Evolutionary conservation across 1,284 basidiomycete species (phyloP).

Genomic region (Ceratobasidium sp.): DNA sequence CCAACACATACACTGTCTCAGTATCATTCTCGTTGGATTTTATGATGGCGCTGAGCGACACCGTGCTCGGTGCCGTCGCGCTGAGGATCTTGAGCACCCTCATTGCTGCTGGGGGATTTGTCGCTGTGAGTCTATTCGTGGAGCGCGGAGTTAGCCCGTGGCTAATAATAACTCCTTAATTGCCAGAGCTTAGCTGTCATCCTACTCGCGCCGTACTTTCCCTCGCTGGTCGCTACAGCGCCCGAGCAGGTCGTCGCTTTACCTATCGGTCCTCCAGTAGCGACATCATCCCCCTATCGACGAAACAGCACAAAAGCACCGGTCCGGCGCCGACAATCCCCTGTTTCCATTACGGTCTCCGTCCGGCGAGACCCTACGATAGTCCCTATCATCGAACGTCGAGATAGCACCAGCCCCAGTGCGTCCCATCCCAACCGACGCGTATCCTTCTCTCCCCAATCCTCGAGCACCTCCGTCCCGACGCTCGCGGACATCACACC

Average conservation of each 20-base stretch:
- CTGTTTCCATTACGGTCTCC: constrained; percentile 13
- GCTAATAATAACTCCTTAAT: constrained; percentile 37
- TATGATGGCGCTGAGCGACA: constrained; percentile 35
- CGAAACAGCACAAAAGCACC: not conserved
- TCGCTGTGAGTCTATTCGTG: constrained; percentile 12
- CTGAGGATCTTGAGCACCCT: constrained; percentile 22
- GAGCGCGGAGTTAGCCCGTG: no score
- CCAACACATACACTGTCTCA: constrained; percentile 30
- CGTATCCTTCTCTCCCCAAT: constrained; percentile 38
- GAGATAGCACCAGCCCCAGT: constrained; percentile 15
- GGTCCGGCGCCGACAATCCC: constrained; percentile 1
- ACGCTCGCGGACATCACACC: constrained; percentile 11
- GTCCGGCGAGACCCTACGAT: constrained; percentile 41
- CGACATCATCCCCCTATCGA: constrained; percentile 8
- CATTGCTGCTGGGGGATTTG: constrained; percentile 31
- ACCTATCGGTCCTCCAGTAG: not conserved
- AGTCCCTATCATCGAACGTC: constrained; percentile 24
- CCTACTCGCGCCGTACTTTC: constrained; percentile 35
- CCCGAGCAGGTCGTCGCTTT: not conserved
- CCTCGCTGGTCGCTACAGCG: constrained; percentile 29
- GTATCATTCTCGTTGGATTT: constrained; percentile 34
- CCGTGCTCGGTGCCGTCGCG: constrained; percentile 9
- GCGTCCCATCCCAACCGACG: constrained; percentile 14
- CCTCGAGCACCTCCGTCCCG: constrained; percentile 37
- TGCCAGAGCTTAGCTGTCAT: constrained; percentile 41